These are phyloP conservation scores for Metarhizium anisopliae DNA, from an alignment of 2,329 filamentous ascomycete genomes.

Conservation along the genomic window DNA sequence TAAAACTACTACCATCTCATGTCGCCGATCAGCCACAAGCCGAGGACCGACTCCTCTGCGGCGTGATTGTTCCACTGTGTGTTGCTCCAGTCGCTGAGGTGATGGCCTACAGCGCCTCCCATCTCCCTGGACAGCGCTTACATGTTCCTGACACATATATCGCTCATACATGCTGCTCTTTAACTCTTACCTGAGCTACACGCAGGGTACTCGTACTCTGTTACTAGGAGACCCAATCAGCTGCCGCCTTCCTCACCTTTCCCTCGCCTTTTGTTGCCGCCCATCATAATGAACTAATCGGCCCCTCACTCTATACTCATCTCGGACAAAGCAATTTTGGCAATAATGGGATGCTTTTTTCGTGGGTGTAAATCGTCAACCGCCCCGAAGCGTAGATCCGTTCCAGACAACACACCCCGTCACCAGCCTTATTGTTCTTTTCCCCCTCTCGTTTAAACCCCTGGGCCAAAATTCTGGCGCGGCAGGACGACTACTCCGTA, in stretches of 20 bases:
- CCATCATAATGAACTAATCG: neutral
- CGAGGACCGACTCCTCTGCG: neutral
- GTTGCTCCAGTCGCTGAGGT: neutral
- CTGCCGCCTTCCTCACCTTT: neutral
- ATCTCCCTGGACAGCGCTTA: neutral
- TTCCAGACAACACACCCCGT: neutral
- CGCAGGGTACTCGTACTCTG: constrained; percentile 6
- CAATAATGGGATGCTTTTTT: neutral
- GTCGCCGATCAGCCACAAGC: neutral
- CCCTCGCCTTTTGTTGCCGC: neutral
- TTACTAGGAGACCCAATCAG: constrained; percentile 3
- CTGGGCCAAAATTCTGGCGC: neutral
- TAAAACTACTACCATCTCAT: neutral
- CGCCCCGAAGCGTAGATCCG: neutral
- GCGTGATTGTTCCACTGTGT: neutral
- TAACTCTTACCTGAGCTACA: neutral
- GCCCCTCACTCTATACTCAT: neutral
- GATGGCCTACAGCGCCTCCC: neutral
- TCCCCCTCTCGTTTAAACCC: neutral
- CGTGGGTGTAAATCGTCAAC: neutral
- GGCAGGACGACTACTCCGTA: too few species aligned
- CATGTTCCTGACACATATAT: constrained; percentile 2
- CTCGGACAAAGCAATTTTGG: constrained; percentile 5
- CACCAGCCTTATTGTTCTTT: neutral
- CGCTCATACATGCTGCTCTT: constrained; percentile 7